Evolutionary conservation across 2,329 filamentous ascomycete species (phyloP), one percentile per base, ranked within the genome.

Genomic region (Cordyceps cateniannulata): DNA sequence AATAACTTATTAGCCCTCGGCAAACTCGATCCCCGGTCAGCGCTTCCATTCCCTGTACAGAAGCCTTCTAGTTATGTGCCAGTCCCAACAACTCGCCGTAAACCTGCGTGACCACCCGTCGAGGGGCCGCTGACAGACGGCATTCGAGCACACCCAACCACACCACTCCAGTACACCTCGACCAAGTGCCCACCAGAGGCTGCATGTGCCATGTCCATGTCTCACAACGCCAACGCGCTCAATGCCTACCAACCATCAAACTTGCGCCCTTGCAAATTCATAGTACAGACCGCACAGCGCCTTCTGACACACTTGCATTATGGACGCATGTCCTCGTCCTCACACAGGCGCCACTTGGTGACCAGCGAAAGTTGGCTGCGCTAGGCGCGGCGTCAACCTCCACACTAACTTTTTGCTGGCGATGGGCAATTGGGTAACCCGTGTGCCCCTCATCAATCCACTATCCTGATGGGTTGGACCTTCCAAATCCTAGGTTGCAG

Each of bases 191-290:
- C 54, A 49, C 54, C 25, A 22, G 22, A 49, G 29, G 29, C 45
- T 51, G 56, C 56, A 35, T 20, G 24, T 32, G 56, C 56, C 56
- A 40, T 59, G 47, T 59, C 56, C 56, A 40, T 59, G 56, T 59
- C 56, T 59, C 48, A 52, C 25, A 45, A 44, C 24, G 3, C 47
- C 38, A 10, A 14, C 18, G 9, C 35, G 45, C 44, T 25, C 5
- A n/a, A 20, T 45, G 56, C 12, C 35, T 51, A 25, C 18, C 25
- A 58, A 12, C 38, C 55, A 29, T 29, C 27, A 56, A 38, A 25
- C 53, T 38, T 47, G 42, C 27, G 50, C 22, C n/a, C 22, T 32
- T 32, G 12, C 32, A 35, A 35, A 35, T 35, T 35, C 32, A n/a
- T n/a, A 35, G 32, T 29, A 6, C n/a, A 3, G 54, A 22, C 22